Percentiles rank a stretch among this genome's conserved stretches.
phyloP scores from a whole-genome alignment of 345 rosid genomes.

The Acer saccharum region DNA sequence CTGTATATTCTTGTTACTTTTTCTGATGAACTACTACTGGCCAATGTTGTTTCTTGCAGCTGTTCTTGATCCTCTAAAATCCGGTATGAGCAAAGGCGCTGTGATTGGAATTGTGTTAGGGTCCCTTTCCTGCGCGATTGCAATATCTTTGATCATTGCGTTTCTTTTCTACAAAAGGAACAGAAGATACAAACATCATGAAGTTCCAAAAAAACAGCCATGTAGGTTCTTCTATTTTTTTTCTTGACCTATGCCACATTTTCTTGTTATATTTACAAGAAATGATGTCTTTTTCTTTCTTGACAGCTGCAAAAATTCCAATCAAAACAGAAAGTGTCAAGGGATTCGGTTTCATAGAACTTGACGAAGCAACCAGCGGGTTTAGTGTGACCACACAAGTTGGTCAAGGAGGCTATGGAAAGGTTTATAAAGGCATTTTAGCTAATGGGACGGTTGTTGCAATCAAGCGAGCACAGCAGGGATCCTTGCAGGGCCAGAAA shows the following conservation, averaged over 20 bases:
- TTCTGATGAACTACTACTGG: neutral
- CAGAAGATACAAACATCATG: neutral
- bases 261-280: too few species aligned
- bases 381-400: conserved; percentile 34
- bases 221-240: conserved; percentile 23
- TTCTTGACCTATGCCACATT: neutral
- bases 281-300: neutral
- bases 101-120: conserved; percentile 31
- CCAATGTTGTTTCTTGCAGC: conserved; percentile 18
- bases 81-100: conserved; percentile 33
- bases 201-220: conserved; percentile 10
- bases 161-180: conserved; percentile 21
- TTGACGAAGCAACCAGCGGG: conserved; percentile 43
- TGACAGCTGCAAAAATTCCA: conserved; percentile 33
- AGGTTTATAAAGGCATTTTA: conserved; percentile 55
- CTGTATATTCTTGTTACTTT: neutral
- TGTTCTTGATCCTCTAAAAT: neutral
- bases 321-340: conserved; percentile 43
- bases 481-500: conserved; percentile 46
- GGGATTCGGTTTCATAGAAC: conserved; percentile 44
- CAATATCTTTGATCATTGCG: conserved; percentile 14
- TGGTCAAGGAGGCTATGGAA: conserved; percentile 62
- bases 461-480: conserved; percentile 48
- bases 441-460: conserved; percentile 49
- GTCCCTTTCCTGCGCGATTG: conserved; percentile 21